These are phyloP conservation scores for Chenopodium quinoa DNA, from an alignment of 148 eudicot genomes.

Conservation along the genomic window DNA sequence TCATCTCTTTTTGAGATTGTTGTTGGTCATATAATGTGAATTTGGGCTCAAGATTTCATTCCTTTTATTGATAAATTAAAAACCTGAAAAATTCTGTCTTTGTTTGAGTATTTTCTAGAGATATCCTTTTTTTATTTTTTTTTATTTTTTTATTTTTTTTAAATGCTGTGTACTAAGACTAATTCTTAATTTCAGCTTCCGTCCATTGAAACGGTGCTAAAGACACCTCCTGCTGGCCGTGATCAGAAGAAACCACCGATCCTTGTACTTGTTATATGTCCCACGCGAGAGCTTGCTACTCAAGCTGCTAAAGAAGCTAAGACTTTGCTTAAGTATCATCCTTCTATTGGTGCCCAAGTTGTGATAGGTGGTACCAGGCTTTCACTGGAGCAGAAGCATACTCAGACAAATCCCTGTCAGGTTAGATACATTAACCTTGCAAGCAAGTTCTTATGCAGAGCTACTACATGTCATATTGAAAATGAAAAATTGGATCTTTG, in stretches of 20 bases:
- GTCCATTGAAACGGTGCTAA: conserved; percentile 72
- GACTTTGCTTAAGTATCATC: conserved; percentile 76
- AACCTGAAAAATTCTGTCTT: background rate
- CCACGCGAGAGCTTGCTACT: conserved; percentile 94
- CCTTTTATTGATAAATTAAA: background rate
- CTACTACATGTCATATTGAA: background rate
- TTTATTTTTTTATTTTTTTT: too few relatives aligned
- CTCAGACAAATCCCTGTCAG: conserved; percentile 92
- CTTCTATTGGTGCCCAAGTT: conserved; percentile 89
- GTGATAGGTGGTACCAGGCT: conserved; percentile 96
- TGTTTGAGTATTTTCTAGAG: background rate
- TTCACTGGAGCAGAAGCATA: conserved; percentile 78
- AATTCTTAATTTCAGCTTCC: conserved; percentile 70
- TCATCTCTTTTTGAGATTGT: conserved; percentile 4
- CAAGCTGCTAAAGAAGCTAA: conserved; percentile 96
- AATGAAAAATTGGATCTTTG: background rate
- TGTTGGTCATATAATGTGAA: background rate
- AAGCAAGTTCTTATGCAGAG: background rate
- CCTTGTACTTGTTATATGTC: conserved; percentile 87
- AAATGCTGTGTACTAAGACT: background rate
- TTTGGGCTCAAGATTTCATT: background rate
- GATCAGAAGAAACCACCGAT: conserved; percentile 83
- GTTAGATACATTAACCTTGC: conserved; percentile 32
- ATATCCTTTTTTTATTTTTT: background rate
- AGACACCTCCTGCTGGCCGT: conserved; percentile 54